Evolutionary conservation across 805 yeast species (phyloP).

Genomic region (Wickerhamomyces silvicola): DNA sequence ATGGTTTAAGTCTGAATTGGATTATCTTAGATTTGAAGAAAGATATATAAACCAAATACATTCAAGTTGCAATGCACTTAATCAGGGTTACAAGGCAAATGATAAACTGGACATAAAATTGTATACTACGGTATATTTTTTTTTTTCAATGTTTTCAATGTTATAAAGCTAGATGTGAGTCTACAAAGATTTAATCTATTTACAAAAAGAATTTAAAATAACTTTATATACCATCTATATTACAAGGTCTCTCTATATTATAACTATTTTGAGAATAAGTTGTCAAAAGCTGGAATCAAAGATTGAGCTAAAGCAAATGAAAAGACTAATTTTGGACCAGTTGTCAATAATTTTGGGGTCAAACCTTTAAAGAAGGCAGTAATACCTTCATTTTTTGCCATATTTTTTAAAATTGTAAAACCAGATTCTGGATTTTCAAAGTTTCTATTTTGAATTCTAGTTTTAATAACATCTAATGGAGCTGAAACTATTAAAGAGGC

Average conservation of each 20-base stretch:
- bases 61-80: no score
- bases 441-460: conserved; percentile 95
- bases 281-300: conserved; percentile 92
- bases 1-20: no score
- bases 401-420: conserved; percentile 84
- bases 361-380: conserved; percentile 92
- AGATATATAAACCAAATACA: no score
- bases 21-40: no score
- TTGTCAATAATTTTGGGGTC: conserved; percentile 91
- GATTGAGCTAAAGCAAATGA: conserved; percentile 98
- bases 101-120: no score
- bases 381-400: conserved; percentile 86
- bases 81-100: no score
- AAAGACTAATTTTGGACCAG: conserved; percentile 97
- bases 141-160: no score
- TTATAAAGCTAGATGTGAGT: no score
- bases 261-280: conserved; percentile 34
- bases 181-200: no score
- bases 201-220: conserved; percentile 4
- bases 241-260: not conserved
- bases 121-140: no score
- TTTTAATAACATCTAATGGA: conserved; percentile 96
- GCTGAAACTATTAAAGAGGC: conserved; percentile 96
- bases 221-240: not conserved
- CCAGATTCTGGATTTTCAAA: conserved; percentile 96